Evolutionary conservation across 768 basidiomycete genomes (phyloP), one percentile per base, ranked within the genome.

Genomic region (Neoboletus brunneissimus): DNA sequence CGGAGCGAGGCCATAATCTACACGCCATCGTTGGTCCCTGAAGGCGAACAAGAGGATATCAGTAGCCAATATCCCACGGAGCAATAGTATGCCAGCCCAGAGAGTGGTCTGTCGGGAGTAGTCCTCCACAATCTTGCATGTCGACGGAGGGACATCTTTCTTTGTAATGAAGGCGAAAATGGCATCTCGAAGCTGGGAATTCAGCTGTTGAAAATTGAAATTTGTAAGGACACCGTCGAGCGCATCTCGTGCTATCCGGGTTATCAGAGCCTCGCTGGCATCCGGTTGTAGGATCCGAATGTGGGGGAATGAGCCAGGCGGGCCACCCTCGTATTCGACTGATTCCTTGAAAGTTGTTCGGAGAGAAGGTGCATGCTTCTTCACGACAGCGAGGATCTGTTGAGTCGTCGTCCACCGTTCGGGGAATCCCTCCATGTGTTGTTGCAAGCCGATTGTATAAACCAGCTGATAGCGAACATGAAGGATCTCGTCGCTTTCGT

Each of bases 1-100:
- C 2, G 60, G 61, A 46, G 78, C 77, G 5, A 81, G 73, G 2
- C 82, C 81, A 57, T 79, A 83, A 44, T 83, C 77, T 0, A 83
- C 81, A 31, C 81, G 63, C 79, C 80, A 83, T 12, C 79, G 73
- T 45, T 69, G 72, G 18, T 74, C 68, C 31, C 62, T 64, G 0
- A 83, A 63, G 1, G 66, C 64, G 46, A 75, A 75, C 2, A 65
- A 38, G 2, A 83, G 66, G 10, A 83, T 73, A 0, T 76, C 77
- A 1, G 70, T 65, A 0, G 69, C 75, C 32, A 83, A 53, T 2
- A 82, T 64, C 2, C 81, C 81, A 1, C 81, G 76, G 10, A 78
- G 67, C 2, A 81, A 67, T 1, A 83, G 69, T 15, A 82, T 51
- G 31, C 63, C 58, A 18, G 64, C 67, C 76, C 77, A 79, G 4